Evolutionary conservation across 1,284 basidiomycete species (phyloP).

Genomic region (Phlebopus sp.): DNA sequence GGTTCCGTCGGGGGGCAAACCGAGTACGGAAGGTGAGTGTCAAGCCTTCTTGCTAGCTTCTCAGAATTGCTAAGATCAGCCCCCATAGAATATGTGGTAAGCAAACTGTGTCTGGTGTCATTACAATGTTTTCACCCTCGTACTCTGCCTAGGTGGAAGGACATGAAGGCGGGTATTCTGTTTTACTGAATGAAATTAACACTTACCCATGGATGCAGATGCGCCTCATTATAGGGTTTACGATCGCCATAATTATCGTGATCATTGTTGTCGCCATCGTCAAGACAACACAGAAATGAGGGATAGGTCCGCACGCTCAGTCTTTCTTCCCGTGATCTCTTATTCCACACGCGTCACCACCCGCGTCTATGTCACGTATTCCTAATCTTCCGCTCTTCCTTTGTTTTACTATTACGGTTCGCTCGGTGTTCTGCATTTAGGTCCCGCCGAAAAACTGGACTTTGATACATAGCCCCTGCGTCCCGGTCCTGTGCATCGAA

Average conservation of each 20-base stretch:
- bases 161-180: constrained; percentile 76
- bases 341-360: constrained; percentile 10
- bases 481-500: constrained; percentile 9
- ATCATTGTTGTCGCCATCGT: constrained; percentile 94
- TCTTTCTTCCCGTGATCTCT: background rate
- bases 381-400: constrained; percentile 22
- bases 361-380: constrained; percentile 29
- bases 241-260: constrained; percentile 84
- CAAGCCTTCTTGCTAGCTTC: constrained; percentile 6
- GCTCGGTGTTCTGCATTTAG: constrained; percentile 8
- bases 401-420: constrained; percentile 16
- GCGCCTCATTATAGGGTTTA: constrained; percentile 87
- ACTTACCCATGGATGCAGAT: constrained; percentile 48
- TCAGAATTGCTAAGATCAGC: constrained; percentile 22
- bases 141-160: constrained; percentile 77
- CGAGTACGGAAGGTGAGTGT: constrained; percentile 90
- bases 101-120: constrained; percentile 28
- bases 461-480: constrained; percentile 23
- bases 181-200: background rate
- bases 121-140: constrained; percentile 9
- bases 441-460: constrained; percentile 19
- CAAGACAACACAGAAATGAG: constrained; percentile 64
- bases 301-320: background rate
- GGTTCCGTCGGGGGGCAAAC: constrained; percentile 96
- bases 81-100: constrained; percentile 78